phyloP scores from a whole-genome alignment of 495 filamentous ascomycete species.

The Penicillium goetzii region DNA sequence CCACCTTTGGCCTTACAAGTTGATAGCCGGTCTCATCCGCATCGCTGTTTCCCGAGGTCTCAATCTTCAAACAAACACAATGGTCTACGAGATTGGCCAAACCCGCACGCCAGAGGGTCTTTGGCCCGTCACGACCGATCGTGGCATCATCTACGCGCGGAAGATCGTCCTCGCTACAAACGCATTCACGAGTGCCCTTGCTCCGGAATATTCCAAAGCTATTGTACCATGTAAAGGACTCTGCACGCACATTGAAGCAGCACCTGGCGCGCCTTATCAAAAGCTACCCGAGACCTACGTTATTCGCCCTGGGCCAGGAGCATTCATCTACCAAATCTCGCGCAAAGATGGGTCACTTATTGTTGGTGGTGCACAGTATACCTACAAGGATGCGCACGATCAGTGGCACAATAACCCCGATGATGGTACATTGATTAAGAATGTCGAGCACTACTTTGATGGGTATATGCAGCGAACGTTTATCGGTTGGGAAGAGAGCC shows the following conservation, averaged over 20 bases:
- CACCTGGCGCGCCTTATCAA: conserved; percentile 46
- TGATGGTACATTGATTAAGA: conserved; percentile 59
- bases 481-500: conserved; percentile 51
- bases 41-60: conserved; percentile 33
- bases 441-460: conserved; percentile 59
- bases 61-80: conserved; percentile 66
- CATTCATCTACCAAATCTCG: conserved; percentile 63
- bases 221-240: conserved; percentile 62
- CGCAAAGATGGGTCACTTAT: conserved; percentile 74
- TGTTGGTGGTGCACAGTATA: conserved; percentile 60
- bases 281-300: conserved; percentile 36
- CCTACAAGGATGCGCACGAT: conserved; percentile 53
- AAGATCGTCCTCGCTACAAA: conserved; percentile 74
- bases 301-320: conserved; percentile 23
- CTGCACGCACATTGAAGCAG: conserved; percentile 66
- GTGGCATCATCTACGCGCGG: conserved; percentile 55
- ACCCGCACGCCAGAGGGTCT: conserved; percentile 20
- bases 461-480: conserved; percentile 59
- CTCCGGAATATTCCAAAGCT: conserved; percentile 57
- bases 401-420: conserved; percentile 57
- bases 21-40: conserved; percentile 63
- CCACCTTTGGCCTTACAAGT: conserved; percentile 67
- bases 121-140: conserved; percentile 51
- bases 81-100: conserved; percentile 45
- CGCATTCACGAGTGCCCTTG: conserved; percentile 65